Percentiles rank a stretch among this genome's conserved stretches.
These are phyloP conservation scores for Lentinula edodes DNA, from an alignment of 768 basidiomycete genomes.

Conservation along the genomic window DNA sequence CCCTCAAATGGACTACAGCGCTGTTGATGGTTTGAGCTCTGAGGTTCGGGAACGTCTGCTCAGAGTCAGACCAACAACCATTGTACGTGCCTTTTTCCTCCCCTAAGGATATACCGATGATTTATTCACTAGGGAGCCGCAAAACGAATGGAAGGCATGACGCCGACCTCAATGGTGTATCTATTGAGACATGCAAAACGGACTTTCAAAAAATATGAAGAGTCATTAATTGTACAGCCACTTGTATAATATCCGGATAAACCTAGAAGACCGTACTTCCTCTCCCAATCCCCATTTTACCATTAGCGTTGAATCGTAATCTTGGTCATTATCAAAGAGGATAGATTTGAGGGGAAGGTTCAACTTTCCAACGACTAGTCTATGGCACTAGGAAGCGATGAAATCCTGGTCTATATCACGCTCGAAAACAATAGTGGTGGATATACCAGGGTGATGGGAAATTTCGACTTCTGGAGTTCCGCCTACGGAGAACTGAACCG, in stretches of 20 bases:
- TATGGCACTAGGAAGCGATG: too few species aligned
- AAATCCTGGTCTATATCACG: too few species aligned
- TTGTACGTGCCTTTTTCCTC: slow-evolving; percentile 37
- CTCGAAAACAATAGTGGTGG: background rate
- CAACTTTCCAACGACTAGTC: too few species aligned
- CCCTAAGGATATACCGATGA: background rate
- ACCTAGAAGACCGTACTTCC: too few species aligned
- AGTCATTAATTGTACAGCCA: background rate
- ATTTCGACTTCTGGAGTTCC: background rate
- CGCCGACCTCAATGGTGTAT: slow-evolving; percentile 67
- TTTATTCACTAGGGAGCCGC: slow-evolving; percentile 65
- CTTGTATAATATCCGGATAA: too few species aligned
- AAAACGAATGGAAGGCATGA: slow-evolving; percentile 92
- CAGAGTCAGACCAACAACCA: slow-evolving; percentile 57
- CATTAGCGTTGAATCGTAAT: too few species aligned
- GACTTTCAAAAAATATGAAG: background rate
- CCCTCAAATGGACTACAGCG: slow-evolving; percentile 62
- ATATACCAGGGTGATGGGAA: background rate
- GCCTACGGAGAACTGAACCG: background rate
- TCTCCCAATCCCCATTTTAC: too few species aligned
- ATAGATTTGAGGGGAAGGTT: too few species aligned
- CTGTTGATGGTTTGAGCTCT: slow-evolving; percentile 63
- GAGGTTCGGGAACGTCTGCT: slow-evolving; percentile 69
- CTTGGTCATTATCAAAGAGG: too few species aligned
- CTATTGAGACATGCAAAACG: slow-evolving; percentile 57